Evolutionary conservation across 768 basidiomycete genomes (phyloP), one percentile per base, ranked within the genome.

Genomic region (Saitozyma podzolica): DNA sequence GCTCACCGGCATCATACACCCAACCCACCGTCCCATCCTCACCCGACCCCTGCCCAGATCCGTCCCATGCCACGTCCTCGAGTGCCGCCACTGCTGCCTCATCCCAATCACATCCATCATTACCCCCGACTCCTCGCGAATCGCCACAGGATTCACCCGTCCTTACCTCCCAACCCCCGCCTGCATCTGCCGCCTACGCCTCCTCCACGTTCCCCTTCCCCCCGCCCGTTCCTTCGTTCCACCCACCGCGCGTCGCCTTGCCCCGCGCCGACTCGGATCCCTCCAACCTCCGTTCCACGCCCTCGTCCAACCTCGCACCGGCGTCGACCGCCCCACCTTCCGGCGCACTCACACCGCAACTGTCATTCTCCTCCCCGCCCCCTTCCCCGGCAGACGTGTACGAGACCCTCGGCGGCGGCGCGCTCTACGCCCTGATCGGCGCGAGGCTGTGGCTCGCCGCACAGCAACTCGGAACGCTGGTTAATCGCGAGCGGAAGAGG

Each of bases 401-500:
- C 45, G 67, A 71, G 45, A 63, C 65, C 20, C 41, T 76, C 3
- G 75, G 75, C 41, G 75, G 75, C 13, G 72, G 72, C 20, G 73
- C 65, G 1, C 56, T 74, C 37, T 76, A 74, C 62, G 67, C 72
- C 7, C 56, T 74, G 10, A 61, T 72, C 7, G 75, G 75, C 2
- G 72, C 75, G 1, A 62, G 75, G 41, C 59, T 76, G 20, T 76
- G 70, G 68, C 50, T 74, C 6, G 54, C 64, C 1, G 49, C 75
- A 14, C 2, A 49, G 41, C 14, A 59, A 43, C 62, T 74, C 13
- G 39, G 54, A 20, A 65, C 66, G 1, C 40, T 73, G 2, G 66
- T 76, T 5, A 68, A 74, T 55, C 43, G 67, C n/a, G 59, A 63
- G 13, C 29, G 29, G 29, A 29, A 29, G 29, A 29, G 29, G 29